Base-by-base conservation (phyloP, 371 early-diverging fungal species). In the Apophysomyces elegans region DNA sequence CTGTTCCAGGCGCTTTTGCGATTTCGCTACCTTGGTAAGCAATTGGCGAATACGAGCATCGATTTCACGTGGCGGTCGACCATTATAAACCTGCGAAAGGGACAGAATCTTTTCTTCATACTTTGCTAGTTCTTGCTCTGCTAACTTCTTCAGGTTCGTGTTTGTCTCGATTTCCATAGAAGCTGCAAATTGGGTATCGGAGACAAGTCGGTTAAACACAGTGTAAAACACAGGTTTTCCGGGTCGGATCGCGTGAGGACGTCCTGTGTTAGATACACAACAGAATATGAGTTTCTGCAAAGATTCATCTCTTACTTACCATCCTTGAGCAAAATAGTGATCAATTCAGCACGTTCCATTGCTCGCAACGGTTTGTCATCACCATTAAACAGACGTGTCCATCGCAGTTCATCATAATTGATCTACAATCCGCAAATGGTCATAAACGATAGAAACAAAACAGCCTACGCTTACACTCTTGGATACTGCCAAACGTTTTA, bases 301-400 rank as follows among this genome's bases (percentile, higher is more conserved):
- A 37, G 37, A 11, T 32, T 18, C 21, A 8, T 38, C 39, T 60
- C 36, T 57, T 11, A n/a, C 59, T 41, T 79, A 86, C 91, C 95
- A 72, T 94, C 85, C 61, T 88, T 78, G 50, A 93, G 88, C 4
- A 73, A 65, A 62, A 95, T 84, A 1, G 83, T 80, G 61, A 96
- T 93, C 37, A 96, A 77, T 61, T 95, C 95, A 13, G 94, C 91
- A 45, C 92, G 84, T 68, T 96, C 96, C 90, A 97, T 91, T 1
- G 88, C 92, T 66, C 86, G 81, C 14, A 96, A 74, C 1, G 95
- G 84, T 3, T 71, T 78, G 41, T 94, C 94, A 37, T 89, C 87
- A 12, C 93, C 92, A 39, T 88, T 88, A 78, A 96, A 97, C 47
- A 92, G 73, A 13, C 91, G 76, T 37, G 89, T 86, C 76, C 86